Percentiles rank a stretch among this genome's conserved stretches.
Conservation (phyloP, 163 green algal species). For the Prototheca wickerhamii region DNA sequence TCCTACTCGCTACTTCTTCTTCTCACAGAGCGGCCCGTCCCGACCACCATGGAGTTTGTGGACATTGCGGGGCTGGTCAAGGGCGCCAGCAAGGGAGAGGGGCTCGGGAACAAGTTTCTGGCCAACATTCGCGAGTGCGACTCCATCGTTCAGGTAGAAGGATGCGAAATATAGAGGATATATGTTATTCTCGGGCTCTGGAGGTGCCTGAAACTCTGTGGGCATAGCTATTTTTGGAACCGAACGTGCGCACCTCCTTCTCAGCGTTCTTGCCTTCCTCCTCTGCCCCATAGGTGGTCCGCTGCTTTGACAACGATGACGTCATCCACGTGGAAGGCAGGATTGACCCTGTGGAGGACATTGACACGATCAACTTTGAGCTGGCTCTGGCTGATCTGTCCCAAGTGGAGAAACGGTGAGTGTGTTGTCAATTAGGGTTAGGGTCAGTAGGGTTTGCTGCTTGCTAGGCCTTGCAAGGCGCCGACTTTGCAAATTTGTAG, state of each 20-base stretch:
- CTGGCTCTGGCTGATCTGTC: slow-evolving; percentile 83
- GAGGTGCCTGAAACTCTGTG: background rate
- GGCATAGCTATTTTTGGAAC: background rate
- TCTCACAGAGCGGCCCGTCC: slow-evolving; percentile 11
- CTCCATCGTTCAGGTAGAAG: slow-evolving; percentile 62
- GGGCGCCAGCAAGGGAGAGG: slow-evolving; percentile 74
- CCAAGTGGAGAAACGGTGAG: slow-evolving; percentile 65
- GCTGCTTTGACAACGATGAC: slow-evolving; percentile 94
- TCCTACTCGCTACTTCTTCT: background rate
- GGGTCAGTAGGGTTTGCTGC: background rate
- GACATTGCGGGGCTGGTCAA: slow-evolving; percentile 86
- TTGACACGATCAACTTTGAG: slow-evolving; percentile 96
- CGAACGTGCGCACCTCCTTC: background rate
- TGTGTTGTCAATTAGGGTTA: slow-evolving; percentile 3
- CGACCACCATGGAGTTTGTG: slow-evolving; percentile 81
- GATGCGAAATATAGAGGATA: background rate
- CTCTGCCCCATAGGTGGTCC: slow-evolving; percentile 63
- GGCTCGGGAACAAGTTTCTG: slow-evolving; percentile 89
- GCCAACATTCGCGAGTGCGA: slow-evolving; percentile 79
- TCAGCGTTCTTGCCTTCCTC: background rate
- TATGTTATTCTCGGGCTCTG: background rate
- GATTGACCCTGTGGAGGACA: slow-evolving; percentile 68
- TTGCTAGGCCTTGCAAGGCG: background rate
- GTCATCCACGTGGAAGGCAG: slow-evolving; percentile 88
- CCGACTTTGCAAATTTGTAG: too few relatives aligned